Evolutionary conservation across 2,329 filamentous ascomycete species (phyloP).

Genomic region (Pseudogymnoascus sp.): DNA sequence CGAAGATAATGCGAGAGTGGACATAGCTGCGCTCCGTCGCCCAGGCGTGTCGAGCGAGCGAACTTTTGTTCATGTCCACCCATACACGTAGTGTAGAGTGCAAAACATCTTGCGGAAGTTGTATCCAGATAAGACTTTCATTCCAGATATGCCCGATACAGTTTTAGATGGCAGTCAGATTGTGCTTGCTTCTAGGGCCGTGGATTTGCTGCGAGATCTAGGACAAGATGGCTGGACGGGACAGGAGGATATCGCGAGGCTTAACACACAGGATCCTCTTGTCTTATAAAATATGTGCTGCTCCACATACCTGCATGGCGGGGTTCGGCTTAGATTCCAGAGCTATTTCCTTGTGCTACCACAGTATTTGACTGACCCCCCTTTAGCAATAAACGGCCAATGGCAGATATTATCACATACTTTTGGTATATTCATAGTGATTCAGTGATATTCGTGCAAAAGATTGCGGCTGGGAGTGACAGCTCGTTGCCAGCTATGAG

Average conservation of each 20-base stretch:
- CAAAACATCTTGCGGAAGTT: slow-evolving; percentile 15
- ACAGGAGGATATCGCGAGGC: slow-evolving; percentile 3
- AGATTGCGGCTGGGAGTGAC: neutral
- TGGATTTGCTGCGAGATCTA: neutral
- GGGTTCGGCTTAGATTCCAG: neutral
- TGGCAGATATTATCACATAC: neutral
- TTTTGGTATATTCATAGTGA: neutral
- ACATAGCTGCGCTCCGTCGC: neutral
- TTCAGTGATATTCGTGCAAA: neutral
- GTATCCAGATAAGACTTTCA: slow-evolving; percentile 15
- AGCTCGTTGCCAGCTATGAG: neutral
- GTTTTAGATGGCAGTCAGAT: neutral
- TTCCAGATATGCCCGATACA: slow-evolving; percentile 9
- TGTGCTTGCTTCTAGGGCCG: neutral
- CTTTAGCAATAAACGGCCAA: neutral
- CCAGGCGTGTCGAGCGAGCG: neutral
- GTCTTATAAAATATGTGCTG: neutral
- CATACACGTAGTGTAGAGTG: slow-evolving; percentile 20
- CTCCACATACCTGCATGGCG: neutral
- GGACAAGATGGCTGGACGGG: neutral
- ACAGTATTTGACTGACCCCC: neutral
- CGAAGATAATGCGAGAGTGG: neutral
- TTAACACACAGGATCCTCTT: neutral
- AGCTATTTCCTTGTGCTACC: neutral
- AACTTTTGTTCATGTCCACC: neutral